These are phyloP conservation scores for Phaffia rhodozyma DNA, from an alignment of 1,284 basidiomycete species.

Conservation along the genomic window DNA sequence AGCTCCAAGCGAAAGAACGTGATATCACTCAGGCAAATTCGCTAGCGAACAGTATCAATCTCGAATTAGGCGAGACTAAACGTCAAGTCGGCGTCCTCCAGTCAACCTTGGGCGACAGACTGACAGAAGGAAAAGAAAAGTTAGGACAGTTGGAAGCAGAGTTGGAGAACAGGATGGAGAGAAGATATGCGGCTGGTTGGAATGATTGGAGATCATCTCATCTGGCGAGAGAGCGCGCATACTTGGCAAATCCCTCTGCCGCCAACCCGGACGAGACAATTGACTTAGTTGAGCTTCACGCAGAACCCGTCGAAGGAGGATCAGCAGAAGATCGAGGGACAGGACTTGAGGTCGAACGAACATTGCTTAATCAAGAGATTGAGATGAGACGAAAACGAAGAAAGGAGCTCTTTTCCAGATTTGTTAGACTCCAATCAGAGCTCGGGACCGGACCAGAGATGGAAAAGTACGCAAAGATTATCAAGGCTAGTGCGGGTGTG, in stretches of 20 bases:
- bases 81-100: slow-evolving; percentile 60
- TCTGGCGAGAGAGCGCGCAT: slow-evolving; percentile 53
- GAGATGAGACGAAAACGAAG: slow-evolving; percentile 13
- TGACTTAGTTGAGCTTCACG: slow-evolving; percentile 49
- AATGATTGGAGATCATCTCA: slow-evolving; percentile 84
- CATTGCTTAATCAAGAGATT: neutral
- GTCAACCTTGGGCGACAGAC: slow-evolving; percentile 49
- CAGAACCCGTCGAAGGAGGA: neutral
- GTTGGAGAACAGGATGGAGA: slow-evolving; percentile 61
- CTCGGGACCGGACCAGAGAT: slow-evolving; percentile 13
- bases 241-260: slow-evolving; percentile 7
- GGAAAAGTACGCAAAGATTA: slow-evolving; percentile 12
- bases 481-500: slow-evolving; percentile 4
- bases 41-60: slow-evolving; percentile 73
- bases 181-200: slow-evolving; percentile 71
- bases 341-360: neutral
- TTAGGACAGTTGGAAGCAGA: slow-evolving; percentile 55
- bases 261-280: slow-evolving; percentile 20
- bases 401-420: slow-evolving; percentile 5
- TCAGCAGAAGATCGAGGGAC: neutral
- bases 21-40: slow-evolving; percentile 84
- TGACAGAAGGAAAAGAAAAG: slow-evolving; percentile 50
- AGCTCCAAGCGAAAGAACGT: slow-evolving; percentile 81
- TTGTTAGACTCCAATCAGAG: slow-evolving; percentile 1
- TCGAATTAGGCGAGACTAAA: slow-evolving; percentile 81